A percentile compares a stretch with the other conserved stretches of the same genome.
Evolutionary conservation across 306 rosid genomes (phyloP).

Genomic region (Rosa rugosa): DNA sequence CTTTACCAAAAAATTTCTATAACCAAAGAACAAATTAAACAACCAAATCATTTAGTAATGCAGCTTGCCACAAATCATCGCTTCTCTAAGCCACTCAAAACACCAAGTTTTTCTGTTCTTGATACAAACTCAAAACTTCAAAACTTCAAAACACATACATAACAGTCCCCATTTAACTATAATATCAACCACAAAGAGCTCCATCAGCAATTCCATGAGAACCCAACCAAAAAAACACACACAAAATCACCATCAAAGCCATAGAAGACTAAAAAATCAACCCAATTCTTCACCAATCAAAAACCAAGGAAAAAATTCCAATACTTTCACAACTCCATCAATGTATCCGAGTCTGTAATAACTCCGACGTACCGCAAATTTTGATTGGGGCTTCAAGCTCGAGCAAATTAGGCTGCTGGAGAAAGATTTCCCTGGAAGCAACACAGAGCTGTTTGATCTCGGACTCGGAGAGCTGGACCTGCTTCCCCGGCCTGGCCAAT

Average conservation of each 20-base stretch:
- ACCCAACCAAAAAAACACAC: not conserved
- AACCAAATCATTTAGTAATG: not conserved
- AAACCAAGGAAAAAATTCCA: not conserved
- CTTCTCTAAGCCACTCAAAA: not conserved
- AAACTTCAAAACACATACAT: not conserved
- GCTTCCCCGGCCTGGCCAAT: conserved; percentile 78
- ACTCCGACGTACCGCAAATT: conserved; percentile 65
- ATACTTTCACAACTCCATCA: not conserved
- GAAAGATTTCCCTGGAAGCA: conserved; percentile 76
- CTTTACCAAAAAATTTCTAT: not conserved
- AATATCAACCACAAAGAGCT: not conserved
- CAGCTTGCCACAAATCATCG: not conserved
- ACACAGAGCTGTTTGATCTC: conserved; percentile 92
- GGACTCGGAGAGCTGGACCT: conserved; percentile 83
- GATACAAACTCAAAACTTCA: not conserved
- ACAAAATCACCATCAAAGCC: not conserved
- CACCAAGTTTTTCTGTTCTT: not conserved
- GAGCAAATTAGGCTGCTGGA: conserved; percentile 81
- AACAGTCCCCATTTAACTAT: not conserved
- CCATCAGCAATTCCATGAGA: not conserved
- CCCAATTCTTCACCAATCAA: not conserved
- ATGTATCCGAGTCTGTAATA: not conserved
- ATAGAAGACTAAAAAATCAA: not conserved
- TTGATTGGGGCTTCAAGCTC: conserved; percentile 97
- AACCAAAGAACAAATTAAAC: not conserved